phyloP scores from a whole-genome alignment of 768 basidiomycete genomes.

The Collybia mongolica region DNA sequence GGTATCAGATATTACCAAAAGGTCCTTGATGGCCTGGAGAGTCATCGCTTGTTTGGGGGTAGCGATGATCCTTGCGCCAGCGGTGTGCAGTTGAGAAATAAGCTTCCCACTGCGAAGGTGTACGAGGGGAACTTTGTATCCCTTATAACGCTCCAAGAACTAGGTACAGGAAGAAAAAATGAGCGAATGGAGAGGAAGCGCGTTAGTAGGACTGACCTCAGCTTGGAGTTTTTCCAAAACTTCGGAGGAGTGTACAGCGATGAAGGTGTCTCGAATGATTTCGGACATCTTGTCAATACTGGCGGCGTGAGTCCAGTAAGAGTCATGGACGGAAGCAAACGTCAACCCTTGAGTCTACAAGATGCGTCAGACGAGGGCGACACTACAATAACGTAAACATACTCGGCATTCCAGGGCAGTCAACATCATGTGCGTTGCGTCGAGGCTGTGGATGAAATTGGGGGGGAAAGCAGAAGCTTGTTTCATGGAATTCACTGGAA shows the following conservation, averaged over 20 bases:
- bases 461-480: constrained; percentile 98
- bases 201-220: constrained; percentile 54
- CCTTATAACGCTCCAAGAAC: constrained; percentile 79
- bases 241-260: constrained; percentile 87
- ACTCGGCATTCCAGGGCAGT: constrained; percentile 90
- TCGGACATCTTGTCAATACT: constrained; percentile 86
- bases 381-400: constrained; percentile 3
- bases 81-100: constrained; percentile 37
- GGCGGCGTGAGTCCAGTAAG: constrained; percentile 96
- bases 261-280: constrained; percentile 91
- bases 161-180: constrained; percentile 21
- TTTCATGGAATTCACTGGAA: constrained; percentile 71
- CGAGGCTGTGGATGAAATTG: constrained; percentile 96
- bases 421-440: constrained; percentile 98
- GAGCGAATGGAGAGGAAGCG: neutral
- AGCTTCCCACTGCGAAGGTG: constrained; percentile 37
- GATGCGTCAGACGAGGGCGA: constrained; percentile 4
- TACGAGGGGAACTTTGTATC: constrained; percentile 62
- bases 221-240: constrained; percentile 68
- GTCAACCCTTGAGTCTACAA: constrained; percentile 66
- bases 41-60: constrained; percentile 36
- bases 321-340: constrained; percentile 97
- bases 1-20: constrained; percentile 39
- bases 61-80: constrained; percentile 45
- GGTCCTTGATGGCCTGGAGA: constrained; percentile 25